A percentile compares a stretch with the other conserved stretches of the same genome.
Evolutionary conservation across 2,329 filamentous ascomycete species (phyloP).

Genomic region (Fusarium sulawesiense): DNA sequence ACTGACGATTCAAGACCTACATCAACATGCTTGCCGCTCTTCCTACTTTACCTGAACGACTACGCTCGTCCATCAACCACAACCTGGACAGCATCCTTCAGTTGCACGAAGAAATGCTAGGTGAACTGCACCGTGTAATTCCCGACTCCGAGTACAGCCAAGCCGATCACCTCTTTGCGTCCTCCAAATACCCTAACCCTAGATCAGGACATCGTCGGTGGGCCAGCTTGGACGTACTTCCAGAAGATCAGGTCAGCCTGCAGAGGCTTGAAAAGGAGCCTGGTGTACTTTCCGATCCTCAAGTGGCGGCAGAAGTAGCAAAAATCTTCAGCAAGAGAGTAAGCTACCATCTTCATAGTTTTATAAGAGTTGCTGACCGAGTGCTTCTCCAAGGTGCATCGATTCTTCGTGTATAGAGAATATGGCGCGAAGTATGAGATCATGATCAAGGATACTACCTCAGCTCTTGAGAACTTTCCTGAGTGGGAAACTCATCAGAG

Average conservation of each 20-base stretch:
- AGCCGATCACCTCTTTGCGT: conserved; percentile 30
- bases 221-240: conserved; percentile 61
- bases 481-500: conserved; percentile 85
- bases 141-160: conserved; percentile 75
- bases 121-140: conserved; percentile 76
- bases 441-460: conserved; percentile 81
- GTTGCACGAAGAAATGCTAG: conserved; percentile 84
- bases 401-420: conserved; percentile 89
- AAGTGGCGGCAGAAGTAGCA: conserved; percentile 69
- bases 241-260: conserved; percentile 54
- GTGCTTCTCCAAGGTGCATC: conserved; percentile 69
- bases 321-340: conserved; percentile 71
- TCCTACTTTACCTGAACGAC: conserved; percentile 70
- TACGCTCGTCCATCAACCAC: conserved; percentile 78
- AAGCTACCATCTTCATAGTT: conserved; percentile 24
- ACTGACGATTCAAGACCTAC: conserved; percentile 68
- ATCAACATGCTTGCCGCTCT: conserved; percentile 79
- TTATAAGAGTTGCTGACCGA: not conserved
- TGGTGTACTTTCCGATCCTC: conserved; percentile 68
- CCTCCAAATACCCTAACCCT: conserved; percentile 25
- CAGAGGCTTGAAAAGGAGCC: conserved; percentile 60
- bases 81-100: conserved; percentile 84
- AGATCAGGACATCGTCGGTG: conserved; percentile 57
- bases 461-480: conserved; percentile 73
- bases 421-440: conserved; percentile 91